Conservation (phyloP, 2,329 filamentous ascomycete genomes). For the Fusarium guadeloupense region DNA sequence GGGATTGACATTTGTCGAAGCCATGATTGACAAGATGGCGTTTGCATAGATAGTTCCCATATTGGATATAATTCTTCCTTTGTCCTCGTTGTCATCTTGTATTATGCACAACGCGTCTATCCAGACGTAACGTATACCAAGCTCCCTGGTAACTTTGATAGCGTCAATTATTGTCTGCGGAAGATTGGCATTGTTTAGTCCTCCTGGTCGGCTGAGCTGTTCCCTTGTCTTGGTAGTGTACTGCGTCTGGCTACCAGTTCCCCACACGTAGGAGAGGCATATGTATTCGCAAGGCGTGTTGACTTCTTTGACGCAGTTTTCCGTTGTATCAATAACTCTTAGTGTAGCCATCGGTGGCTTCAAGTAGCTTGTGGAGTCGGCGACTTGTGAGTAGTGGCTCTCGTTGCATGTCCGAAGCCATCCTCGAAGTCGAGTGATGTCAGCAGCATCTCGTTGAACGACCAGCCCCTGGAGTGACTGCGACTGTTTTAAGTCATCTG, state of each 20-base stretch:
- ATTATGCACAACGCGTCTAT: constrained; percentile 19
- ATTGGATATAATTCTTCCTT: constrained; percentile 8
- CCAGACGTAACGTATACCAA: constrained; percentile 21
- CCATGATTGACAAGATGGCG: constrained; percentile 13
- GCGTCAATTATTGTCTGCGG: constrained; percentile 22
- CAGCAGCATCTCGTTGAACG: not conserved
- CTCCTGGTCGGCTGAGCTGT: not conserved
- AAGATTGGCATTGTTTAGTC: not conserved
- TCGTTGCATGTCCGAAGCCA: constrained; percentile 5
- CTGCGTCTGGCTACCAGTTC: constrained; percentile 19
- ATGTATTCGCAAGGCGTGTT: constrained; percentile 6
- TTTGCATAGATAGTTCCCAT: constrained; percentile 24
- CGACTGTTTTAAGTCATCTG: rapidly evolving
- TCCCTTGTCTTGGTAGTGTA: constrained; percentile 12
- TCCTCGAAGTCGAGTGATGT: not conserved
- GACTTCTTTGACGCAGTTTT: constrained; percentile 3
- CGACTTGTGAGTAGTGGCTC: not conserved
- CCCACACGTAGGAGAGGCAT: constrained; percentile 24
- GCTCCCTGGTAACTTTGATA: constrained; percentile 1
- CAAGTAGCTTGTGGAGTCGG: not conserved
- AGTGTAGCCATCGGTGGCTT: not conserved
- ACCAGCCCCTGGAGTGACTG: constrained; percentile 2
- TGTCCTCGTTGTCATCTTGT: constrained; percentile 19
- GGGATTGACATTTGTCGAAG: constrained; percentile 12
- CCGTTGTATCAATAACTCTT: constrained; percentile 1